Base-by-base conservation (phyloP, 768 basidiomycete species). In the Pholiota molesta region DNA sequence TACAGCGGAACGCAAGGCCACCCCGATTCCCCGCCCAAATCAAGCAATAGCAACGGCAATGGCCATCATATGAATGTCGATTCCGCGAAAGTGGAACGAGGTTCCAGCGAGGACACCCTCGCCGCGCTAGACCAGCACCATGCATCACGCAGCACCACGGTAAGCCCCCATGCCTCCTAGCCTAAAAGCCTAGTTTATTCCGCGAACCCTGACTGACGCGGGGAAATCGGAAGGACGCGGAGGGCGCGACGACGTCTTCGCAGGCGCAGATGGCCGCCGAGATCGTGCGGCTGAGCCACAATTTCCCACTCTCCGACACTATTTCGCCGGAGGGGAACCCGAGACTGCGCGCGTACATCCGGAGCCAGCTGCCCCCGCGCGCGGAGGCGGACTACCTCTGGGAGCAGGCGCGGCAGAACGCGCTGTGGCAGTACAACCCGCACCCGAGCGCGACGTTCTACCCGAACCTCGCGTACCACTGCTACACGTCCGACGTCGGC, bases 401-500 rank as follows among this genome's bases (percentile, higher is more conserved):
- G 79, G 78, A 81, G 37, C 86, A 88, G 70, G 85, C 85, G 31
- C 80, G 81, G 55, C 77, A 79, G 63, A 87, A 89, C 65, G 88
- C 87, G 26, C 77, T 87, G 59, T 89, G 88, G 88, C 87, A 88
- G 83, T 86, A 86, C 76, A 89, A 88, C 68, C 85, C 87, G 42
- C 85, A 88, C 69, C 82, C 85, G 44, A 85, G 83, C 73, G 80
- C 84, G 64, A 85, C 84, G 0, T 88, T 87, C 75, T 83, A 87
- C 66, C 85, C 85, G 40, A 88, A 86, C 68, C 79, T 89, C 54
- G 77, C 84, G 2, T 84, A 88, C 65, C 86, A 88, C 70, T 84
- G 86, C 52, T 90, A 89, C 74, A 80, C 79, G 19, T 79, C 79
- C 21, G 76, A 83, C 42, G 72, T 79, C 26, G 31, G 68, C 78